Evolutionary conservation across 495 filamentous ascomycete genomes (phyloP), one percentile per base, ranked within the genome.

Genomic region (Aspergillus wentii): DNA sequence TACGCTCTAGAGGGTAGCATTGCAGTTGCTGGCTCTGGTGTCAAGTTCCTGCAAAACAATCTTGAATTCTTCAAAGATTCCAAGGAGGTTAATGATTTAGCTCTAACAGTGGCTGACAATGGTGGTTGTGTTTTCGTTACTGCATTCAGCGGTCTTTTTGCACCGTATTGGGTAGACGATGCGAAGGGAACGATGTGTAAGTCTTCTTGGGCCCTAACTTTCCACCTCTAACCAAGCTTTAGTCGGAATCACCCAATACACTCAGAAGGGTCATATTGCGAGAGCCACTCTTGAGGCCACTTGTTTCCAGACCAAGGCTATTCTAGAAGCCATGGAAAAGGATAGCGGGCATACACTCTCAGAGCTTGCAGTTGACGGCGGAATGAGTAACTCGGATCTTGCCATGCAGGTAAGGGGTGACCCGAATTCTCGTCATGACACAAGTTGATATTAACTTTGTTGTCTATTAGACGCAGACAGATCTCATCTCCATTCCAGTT

Each of bases 131-230:
- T 95, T 6, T 97, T 97, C 52, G 91, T 97, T 31, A 96, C 91
- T 9, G 91, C 91, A 4, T 97, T 97, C 58, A 94, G 86, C 57
- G 91, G 91, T 5, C 72, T 97, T 2, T 96, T 95, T 64, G 91
- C 91, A 3, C 91, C 91, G 4, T 96, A 96, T 55, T 97, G 91
- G 91, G 92, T 95, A 46, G 90, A 95, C 52, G 87, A 95, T 65
- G 90, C 89, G 5, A 86, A 89, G 59, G 91, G 91, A 15, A 95
- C 89, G 1, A 78, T 92, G 8, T 90, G 82, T 85, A 66, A 71
- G 76, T 62, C 32, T 44, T 39, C 17, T 16, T 25, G 10, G 23
- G 30, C 21, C 14, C 18, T 17, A 33, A 19, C 25, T 16, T 34
- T 19, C 40, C 11, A 20, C 28, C 14, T 13, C 29, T 43, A 10